Conservation (phyloP, 768 basidiomycete species). For the Mycena galopus region DNA sequence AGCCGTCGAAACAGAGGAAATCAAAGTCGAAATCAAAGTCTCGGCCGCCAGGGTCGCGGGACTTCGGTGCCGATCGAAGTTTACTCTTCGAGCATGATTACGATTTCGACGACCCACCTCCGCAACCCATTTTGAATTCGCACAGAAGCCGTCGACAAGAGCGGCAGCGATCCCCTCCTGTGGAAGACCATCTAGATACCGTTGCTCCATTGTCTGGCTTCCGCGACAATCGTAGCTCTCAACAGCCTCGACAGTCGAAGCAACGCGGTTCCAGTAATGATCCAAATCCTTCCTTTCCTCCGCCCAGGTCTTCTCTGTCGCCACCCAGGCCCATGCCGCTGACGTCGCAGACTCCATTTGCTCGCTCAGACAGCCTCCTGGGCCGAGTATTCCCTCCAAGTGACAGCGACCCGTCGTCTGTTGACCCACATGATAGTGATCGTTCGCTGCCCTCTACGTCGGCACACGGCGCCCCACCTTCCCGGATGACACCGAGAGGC, state of each 20-base stretch:
- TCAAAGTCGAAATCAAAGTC: slow-evolving; percentile 32
- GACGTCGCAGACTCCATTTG: neutral
- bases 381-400: slow-evolving; percentile 45
- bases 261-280: slow-evolving; percentile 13
- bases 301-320: neutral
- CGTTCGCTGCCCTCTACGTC: slow-evolving; percentile 37
- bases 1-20: slow-evolving; percentile 32
- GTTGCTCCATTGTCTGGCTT: slow-evolving; percentile 38
- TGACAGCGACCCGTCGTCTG: slow-evolving; percentile 35
- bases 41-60: slow-evolving; percentile 30
- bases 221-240: slow-evolving; percentile 33
- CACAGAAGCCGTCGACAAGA: slow-evolving; percentile 33
- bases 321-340: slow-evolving; percentile 3
- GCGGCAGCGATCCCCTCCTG: neutral
- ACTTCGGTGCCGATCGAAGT: slow-evolving; percentile 32
- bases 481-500: slow-evolving; percentile 31
- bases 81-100: slow-evolving; percentile 43
- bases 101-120: slow-evolving; percentile 57
- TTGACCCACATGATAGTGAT: slow-evolving; percentile 36
- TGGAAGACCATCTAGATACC: slow-evolving; percentile 32
- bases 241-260: slow-evolving; percentile 23
- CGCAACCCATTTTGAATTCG: slow-evolving; percentile 42
- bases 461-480: slow-evolving; percentile 31
- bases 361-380: slow-evolving; percentile 41
- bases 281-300: neutral